Conservation (phyloP, 164 flowering plant genomes). For the Vitis riparia region DNA sequence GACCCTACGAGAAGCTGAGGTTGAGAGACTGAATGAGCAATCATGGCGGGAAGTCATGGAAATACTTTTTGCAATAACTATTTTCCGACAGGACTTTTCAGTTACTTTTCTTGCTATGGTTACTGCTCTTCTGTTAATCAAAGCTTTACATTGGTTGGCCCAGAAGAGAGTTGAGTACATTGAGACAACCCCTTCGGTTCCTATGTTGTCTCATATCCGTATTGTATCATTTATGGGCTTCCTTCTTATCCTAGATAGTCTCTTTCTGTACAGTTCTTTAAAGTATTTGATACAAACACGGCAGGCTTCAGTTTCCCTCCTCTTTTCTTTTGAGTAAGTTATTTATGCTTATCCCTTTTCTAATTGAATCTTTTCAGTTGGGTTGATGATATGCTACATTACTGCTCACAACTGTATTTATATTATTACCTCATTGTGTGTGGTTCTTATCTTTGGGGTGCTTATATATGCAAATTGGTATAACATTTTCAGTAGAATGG, state of each 20-base stretch:
- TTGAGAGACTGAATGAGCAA: slow-evolving; percentile 98
- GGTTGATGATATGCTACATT: neutral
- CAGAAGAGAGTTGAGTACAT: slow-evolving; percentile 98
- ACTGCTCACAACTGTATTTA: neutral
- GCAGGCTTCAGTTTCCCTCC: slow-evolving; percentile 87
- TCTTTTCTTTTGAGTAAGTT: slow-evolving; percentile 97
- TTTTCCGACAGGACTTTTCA: slow-evolving; percentile 93
- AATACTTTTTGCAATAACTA: slow-evolving; percentile 90
- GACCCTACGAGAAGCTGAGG: slow-evolving; percentile 88
- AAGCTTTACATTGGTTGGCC: slow-evolving; percentile 97
- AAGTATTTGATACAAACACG: slow-evolving; percentile 64
- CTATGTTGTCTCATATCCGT: slow-evolving; percentile 73
- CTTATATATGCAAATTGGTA: too few relatives aligned
- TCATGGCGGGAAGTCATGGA: slow-evolving; percentile 99
- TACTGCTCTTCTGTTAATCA: slow-evolving; percentile 72
- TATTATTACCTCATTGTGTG: neutral
- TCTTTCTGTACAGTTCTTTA: slow-evolving; percentile 66
- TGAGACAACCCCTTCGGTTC: slow-evolving; percentile 92
- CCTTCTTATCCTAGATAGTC: slow-evolving; percentile 71
- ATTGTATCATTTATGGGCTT: slow-evolving; percentile 91
- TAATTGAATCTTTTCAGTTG: neutral
- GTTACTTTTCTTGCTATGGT: slow-evolving; percentile 89
- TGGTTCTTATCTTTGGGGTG: too few relatives aligned
- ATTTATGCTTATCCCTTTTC: neutral
- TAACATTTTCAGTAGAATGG: too few relatives aligned